A percentile compares a stretch with the other conserved stretches of the same genome.
These are phyloP conservation scores for Calonectria pseudoturangicola DNA, from an alignment of 2,329 filamentous ascomycete genomes.

Conservation along the genomic window DNA sequence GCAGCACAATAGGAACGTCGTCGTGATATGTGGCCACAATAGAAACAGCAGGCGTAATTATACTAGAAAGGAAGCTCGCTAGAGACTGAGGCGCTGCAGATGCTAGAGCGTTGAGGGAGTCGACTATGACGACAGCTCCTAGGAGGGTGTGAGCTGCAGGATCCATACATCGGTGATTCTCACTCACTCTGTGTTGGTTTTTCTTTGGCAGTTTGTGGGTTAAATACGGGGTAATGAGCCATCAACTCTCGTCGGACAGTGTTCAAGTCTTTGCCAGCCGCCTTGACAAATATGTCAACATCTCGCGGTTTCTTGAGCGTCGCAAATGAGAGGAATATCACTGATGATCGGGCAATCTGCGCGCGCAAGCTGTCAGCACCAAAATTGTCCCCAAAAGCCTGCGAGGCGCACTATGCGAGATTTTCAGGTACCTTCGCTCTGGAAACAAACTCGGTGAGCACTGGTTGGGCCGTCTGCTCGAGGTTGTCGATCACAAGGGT, in stretches of 20 bases:
- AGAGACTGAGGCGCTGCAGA: slow-evolving; percentile 73
- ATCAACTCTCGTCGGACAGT: slow-evolving; percentile 76
- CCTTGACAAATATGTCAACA: slow-evolving; percentile 80
- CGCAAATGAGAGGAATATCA: slow-evolving; percentile 87
- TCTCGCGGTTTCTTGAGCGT: slow-evolving; percentile 79
- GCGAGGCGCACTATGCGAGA: background rate
- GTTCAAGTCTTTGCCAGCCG: slow-evolving; percentile 74
- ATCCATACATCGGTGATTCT: background rate
- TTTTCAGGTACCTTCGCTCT: slow-evolving; percentile 78
- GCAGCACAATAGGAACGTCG: slow-evolving; percentile 80
- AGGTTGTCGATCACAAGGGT: slow-evolving; percentile 90
- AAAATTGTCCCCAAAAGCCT: background rate
- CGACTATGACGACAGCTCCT: slow-evolving; percentile 87
- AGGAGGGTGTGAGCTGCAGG: slow-evolving; percentile 6
- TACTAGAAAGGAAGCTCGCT: slow-evolving; percentile 80
- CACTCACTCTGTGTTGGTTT: slow-evolving; percentile 66
- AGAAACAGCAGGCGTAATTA: slow-evolving; percentile 80
- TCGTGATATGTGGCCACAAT: slow-evolving; percentile 88
- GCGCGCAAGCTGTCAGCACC: slow-evolving; percentile 28
- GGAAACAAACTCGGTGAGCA: slow-evolving; percentile 83
- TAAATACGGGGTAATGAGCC: slow-evolving; percentile 66
- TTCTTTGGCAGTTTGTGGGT: slow-evolving; percentile 60
- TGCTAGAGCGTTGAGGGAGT: slow-evolving; percentile 83
- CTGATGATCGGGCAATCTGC: slow-evolving; percentile 77
- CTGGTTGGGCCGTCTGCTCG: slow-evolving; percentile 84